These are phyloP conservation scores for Fusarium temperatum DNA, from an alignment of 2,329 filamentous ascomycete genomes.

Conservation along the genomic window DNA sequence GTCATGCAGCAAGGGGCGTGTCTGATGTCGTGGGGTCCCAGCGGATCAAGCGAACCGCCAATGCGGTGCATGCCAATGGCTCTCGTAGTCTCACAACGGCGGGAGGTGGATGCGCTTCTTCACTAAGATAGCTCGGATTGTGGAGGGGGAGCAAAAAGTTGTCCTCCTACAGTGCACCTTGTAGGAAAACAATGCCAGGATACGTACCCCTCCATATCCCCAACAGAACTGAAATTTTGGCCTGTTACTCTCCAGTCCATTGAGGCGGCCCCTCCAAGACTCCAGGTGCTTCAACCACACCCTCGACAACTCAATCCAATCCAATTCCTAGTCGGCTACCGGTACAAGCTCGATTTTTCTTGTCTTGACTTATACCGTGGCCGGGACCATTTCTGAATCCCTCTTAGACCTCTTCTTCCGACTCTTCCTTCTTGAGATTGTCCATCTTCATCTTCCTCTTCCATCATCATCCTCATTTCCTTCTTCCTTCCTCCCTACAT, in stretches of 20 bases:
- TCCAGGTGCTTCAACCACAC: slow-evolving; percentile 38
- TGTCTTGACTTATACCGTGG: slow-evolving; percentile 44
- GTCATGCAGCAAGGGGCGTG: slow-evolving; percentile 38
- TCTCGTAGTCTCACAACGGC: slow-evolving; percentile 37
- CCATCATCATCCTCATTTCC: slow-evolving; percentile 26
- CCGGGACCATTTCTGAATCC: slow-evolving; percentile 37
- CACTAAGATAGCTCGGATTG: slow-evolving; percentile 39
- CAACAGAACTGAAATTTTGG: slow-evolving; percentile 54
- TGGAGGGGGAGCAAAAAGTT: slow-evolving; percentile 33
- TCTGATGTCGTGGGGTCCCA: slow-evolving; percentile 38
- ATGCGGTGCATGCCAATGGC: slow-evolving; percentile 43
- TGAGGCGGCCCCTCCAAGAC: slow-evolving; percentile 41
- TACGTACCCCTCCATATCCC: slow-evolving; percentile 50
- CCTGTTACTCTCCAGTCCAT: slow-evolving; percentile 42
- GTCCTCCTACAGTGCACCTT: slow-evolving; percentile 8
- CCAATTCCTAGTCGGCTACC: slow-evolving; percentile 28
- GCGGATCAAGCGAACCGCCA: slow-evolving; percentile 43
- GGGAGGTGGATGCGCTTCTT: slow-evolving; percentile 31
- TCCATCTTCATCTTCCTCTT: slow-evolving; percentile 40
- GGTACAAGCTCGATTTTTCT: slow-evolving; percentile 42
- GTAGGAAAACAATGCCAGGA: slow-evolving; percentile 33
- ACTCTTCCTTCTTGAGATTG: slow-evolving; percentile 40
- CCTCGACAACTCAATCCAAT: slow-evolving; percentile 28
- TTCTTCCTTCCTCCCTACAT: slow-evolving; percentile 29
- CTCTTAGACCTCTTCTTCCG: slow-evolving; percentile 40